Percentiles rank a stretch among this genome's conserved stretches.
Evolutionary conservation across 176 grass and related monocot species (phyloP).

Genomic region (Carex parvula): DNA sequence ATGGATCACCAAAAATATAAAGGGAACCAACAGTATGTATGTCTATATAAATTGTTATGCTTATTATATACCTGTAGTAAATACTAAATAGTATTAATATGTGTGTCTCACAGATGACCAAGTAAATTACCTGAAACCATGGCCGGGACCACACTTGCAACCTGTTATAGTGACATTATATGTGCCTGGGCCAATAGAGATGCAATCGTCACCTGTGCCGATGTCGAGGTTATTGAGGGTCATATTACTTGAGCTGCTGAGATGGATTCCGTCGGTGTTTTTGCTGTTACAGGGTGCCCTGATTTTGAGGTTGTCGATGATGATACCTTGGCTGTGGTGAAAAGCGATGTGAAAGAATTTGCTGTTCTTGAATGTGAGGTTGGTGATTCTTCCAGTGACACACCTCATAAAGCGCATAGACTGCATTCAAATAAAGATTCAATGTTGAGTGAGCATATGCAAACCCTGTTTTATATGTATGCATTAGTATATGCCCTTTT

Average conservation of each 20-base stretch:
- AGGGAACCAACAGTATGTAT: too few species aligned
- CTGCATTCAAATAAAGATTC: background rate
- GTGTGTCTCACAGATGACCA: background rate
- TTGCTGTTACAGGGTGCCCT: constrained; percentile 35
- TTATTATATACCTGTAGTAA: too few species aligned
- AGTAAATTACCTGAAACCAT: constrained; percentile 39
- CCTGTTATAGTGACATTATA: constrained; percentile 7
- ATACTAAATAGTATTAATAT: background rate
- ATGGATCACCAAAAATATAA: too few species aligned
- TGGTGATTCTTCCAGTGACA: background rate
- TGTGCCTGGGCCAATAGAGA: constrained; percentile 36
- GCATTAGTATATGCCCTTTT: background rate
- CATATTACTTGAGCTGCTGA: constrained; percentile 21
- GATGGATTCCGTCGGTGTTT: constrained; percentile 44
- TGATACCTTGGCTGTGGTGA: constrained; percentile 16
- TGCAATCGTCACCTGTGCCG: constrained; percentile 39
- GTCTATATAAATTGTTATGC: too few species aligned
- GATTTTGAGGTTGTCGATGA: constrained; percentile 24
- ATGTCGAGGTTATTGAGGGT: constrained; percentile 12
- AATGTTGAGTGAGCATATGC: background rate
- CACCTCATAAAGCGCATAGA: constrained; percentile 28
- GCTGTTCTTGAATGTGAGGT: constrained; percentile 31
- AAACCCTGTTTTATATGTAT: background rate
- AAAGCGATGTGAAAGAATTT: constrained; percentile 33
- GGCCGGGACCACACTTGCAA: constrained; percentile 37